Base-by-base conservation (phyloP, 1,284 basidiomycete genomes). In the Rhodotorula mucilaginosa region DNA sequence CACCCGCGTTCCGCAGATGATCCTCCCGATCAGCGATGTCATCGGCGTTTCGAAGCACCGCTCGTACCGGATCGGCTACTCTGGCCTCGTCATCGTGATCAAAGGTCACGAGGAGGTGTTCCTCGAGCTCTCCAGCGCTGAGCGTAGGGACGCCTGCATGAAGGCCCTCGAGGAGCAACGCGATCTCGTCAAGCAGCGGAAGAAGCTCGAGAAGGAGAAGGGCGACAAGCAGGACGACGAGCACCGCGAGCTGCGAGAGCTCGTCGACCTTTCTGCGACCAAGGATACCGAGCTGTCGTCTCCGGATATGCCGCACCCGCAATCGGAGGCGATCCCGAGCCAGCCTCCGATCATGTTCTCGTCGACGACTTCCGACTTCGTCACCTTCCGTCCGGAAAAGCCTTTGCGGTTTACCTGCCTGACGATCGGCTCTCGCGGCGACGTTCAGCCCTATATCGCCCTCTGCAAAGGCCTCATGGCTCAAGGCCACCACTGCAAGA, bases 41-140 rank as follows among this genome's bases (percentile, higher is more conserved):
- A 84, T 97, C 49, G 87, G 91, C 16, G 86, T 88, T 13, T 91
- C 97, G 80, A 89, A 87, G 78, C 89, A 91, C 23, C 92, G 90
- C 79, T 92, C 93, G 0, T 92, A 92, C 78, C 88, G 91, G 19
- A 92, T 94, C 79, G 92, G 90, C 3, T 92, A 93, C 78, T 87
- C 91, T 76, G 96, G 93, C 12, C 86, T 98, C 29, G 88, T 92
- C 46, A 84, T 98, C 69, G 90, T 97, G 65, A 88, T 99, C 75
- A 91, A 91, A 78, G 96, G 96, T 0, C 91, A 97, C 80, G 96
- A 98, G 82, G 96, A 99, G 80, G 84, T 99, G 3, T 99, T 98
- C 83, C 90, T 98, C 76, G 96, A 98, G 81, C 96, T 99, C 79
- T 84, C 86, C 57, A 89, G 89, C 16, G 85, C 88, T 69, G 88